Base-by-base conservation (phyloP, 2,329 filamentous ascomycete species). In the Rosellinia necatrix region DNA sequence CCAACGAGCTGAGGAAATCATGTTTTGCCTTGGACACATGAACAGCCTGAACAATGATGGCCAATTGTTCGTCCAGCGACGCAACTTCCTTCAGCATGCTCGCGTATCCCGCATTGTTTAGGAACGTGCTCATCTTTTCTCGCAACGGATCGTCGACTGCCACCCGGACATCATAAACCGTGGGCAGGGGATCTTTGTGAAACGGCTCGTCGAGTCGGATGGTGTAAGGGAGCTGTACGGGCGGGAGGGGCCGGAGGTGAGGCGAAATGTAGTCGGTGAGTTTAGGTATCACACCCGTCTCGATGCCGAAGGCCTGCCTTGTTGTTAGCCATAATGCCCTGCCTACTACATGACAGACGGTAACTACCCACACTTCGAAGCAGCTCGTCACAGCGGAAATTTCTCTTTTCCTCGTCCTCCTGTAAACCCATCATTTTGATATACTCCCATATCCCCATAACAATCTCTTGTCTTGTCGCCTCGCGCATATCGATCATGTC, bases 371-470 rank as follows among this genome's bases (percentile, higher is more conserved):
- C 91, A 73, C 84, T 85, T 75, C 84, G 88, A 49, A 99, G 73
- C 42, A 87, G 81, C 38, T 92, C 88, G 69, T 99, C 93, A 69
- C 94, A 97, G 34, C 90, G 88, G 66, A 99, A 93, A 58, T 90
- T 89, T 59, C 94, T 85, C 77, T 94, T 94, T 71, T 99, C 94
- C 58, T 97, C 93, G 62, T 96, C 92, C 70, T 97, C 93, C 71
- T 96, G 91, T 42, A 99, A 78, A 15, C 88, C 87, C 79, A 90
- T 89, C 17, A 90, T 81, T 65, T 91, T 88, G 63, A 96, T 90
- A 68, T 99, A 99, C 70, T 97, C 92, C 91, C 92, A 99, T 27
- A 99, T 83, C 12, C 90, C 92, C 80, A 96, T 90, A 24, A 96
- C 86, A 6, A 92, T 89, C 60, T 94, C 92, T 34, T 91, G 88